Conservation (phyloP, 2,329 filamentous ascomycete species). For the Colletotrichum karsti region DNA sequence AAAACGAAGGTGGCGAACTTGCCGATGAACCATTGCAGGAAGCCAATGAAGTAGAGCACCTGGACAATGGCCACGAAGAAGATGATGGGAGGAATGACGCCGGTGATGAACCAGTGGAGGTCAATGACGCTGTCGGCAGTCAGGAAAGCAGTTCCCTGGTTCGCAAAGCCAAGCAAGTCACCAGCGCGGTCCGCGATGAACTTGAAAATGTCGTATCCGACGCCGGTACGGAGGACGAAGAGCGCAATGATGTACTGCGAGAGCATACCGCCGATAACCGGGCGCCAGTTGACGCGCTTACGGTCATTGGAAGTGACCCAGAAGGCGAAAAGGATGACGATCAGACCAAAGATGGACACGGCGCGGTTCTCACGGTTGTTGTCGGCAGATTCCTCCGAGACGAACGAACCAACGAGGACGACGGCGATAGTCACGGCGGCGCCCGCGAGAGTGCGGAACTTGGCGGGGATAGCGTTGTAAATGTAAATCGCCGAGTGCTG, state of each 20-base stretch:
- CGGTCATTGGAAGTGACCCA: slow-evolving; percentile 78
- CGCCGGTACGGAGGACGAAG: slow-evolving; percentile 84
- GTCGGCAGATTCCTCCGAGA: slow-evolving; percentile 72
- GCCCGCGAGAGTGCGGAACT: slow-evolving; percentile 69
- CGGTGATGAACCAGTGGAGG: slow-evolving; percentile 74
- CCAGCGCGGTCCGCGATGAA: slow-evolving; percentile 83
- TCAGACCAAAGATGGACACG: slow-evolving; percentile 81
- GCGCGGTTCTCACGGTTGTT: slow-evolving; percentile 85
- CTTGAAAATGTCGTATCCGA: slow-evolving; percentile 89
- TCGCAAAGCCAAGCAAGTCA: slow-evolving; percentile 78
- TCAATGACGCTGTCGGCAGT: slow-evolving; percentile 55
- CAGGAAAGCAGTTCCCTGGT: slow-evolving; percentile 78
- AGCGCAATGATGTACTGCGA: slow-evolving; percentile 88
- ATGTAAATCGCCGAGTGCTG: slow-evolving; percentile 67
- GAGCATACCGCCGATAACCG: slow-evolving; percentile 89
- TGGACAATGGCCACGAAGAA: slow-evolving; percentile 96
- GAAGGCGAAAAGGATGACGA: slow-evolving; percentile 73
- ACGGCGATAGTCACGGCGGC: slow-evolving; percentile 72
- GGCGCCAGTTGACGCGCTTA: slow-evolving; percentile 73
- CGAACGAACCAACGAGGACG: slow-evolving; percentile 82
- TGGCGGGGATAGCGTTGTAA: slow-evolving; percentile 71
- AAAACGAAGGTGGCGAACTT: slow-evolving; percentile 94
- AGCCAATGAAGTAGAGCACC: slow-evolving; percentile 81
- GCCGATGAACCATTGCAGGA: slow-evolving; percentile 88
- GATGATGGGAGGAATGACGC: slow-evolving; percentile 89